Percentiles rank a stretch among this genome's conserved stretches.
Evolutionary conservation across 352 stramenopile genomes (phyloP).

Genomic region (Globisporangium abappressorium): DNA sequence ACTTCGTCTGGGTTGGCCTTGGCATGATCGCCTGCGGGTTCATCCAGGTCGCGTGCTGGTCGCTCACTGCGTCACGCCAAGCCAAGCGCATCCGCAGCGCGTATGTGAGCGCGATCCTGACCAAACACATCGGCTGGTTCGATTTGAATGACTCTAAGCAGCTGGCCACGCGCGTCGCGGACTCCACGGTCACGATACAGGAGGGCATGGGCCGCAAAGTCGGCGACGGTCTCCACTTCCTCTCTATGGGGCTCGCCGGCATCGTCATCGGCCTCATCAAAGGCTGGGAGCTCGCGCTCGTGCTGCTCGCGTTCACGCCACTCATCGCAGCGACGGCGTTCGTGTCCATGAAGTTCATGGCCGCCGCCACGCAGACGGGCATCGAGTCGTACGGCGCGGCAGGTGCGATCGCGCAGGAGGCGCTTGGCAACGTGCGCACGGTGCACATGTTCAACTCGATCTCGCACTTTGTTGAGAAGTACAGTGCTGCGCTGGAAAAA

Average conservation of each 20-base stretch:
- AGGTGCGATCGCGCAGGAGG: slow-evolving; percentile 65
- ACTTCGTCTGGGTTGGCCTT: slow-evolving; percentile 33
- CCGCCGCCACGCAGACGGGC: slow-evolving; percentile 39
- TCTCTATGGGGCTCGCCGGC: slow-evolving; percentile 59
- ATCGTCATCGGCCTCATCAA: slow-evolving; percentile 65
- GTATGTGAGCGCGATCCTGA: slow-evolving; percentile 35
- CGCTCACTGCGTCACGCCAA: slow-evolving; percentile 59
- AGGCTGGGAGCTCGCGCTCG: slow-evolving; percentile 62
- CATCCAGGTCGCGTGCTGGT: slow-evolving; percentile 48
- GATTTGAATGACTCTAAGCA: slow-evolving; percentile 34
- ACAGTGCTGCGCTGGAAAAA: slow-evolving; percentile 38
- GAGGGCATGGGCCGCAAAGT: slow-evolving; percentile 64
- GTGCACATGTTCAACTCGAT: slow-evolving; percentile 81
- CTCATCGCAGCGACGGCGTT: slow-evolving; percentile 55
- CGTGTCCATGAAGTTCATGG: slow-evolving; percentile 53
- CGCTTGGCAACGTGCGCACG: slow-evolving; percentile 64
- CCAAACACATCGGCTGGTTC: slow-evolving; percentile 46
- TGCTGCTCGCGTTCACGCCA: slow-evolving; percentile 64
- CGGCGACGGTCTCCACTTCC: slow-evolving; percentile 58
- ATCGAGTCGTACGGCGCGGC: slow-evolving; percentile 64
- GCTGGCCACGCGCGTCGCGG: slow-evolving; percentile 28
- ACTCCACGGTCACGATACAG: slow-evolving; percentile 48
- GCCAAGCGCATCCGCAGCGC: slow-evolving; percentile 33
- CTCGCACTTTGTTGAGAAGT: slow-evolving; percentile 54
- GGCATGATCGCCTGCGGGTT: slow-evolving; percentile 28